Evolutionary conservation across 352 stramenopile species (phyloP), one percentile per base, ranked within the genome.

Genomic region (Pythium utonaiense): DNA sequence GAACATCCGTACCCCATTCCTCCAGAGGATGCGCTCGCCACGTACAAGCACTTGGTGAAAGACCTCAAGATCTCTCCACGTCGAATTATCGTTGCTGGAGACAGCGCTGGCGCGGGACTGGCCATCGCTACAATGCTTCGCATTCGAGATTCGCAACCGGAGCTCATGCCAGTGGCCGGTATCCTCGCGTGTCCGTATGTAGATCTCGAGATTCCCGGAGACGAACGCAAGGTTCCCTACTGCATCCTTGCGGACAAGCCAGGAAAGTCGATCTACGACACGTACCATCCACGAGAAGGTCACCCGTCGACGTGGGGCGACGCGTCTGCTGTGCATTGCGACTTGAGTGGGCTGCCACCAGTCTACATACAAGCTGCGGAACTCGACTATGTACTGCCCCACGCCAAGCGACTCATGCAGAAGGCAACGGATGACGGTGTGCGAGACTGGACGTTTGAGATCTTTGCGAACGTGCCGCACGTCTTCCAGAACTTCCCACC

Each of bases 41-140:
- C 53, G 27, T 71, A 53, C 47, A 42, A 64, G 19, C 59, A 64
- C 50, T 34, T 71, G 4, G 41, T 55, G 64, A 74, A 77, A 51
- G 79, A 86, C 22, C 73, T 73, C 13, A 82, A 83, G 33, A 42
- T 78, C 16, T 62, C 76, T 0, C 60, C 74, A 2, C 44, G 71
- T 27, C 40, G 57, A 8, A 80, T 80, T 40, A 60, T 71, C 6
- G 24, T 71, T 27, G 57, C 54, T 2, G 64, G 64, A 0, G 64
- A 71, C 54, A 71, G 64, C 24, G 64, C 64, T 0, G 64, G 64
- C 22, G 64, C 21, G 6, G 49, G 33, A 6, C 42, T 71, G 14
- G 52, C 49, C 2, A 24, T 71, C 8, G 31, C 58, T 45, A 64
- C 53, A 4, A 31, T 71, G 47, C 40, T 71, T 3, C 64, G 64